Percentiles rank a stretch among this genome's conserved stretches.
phyloP scores from a whole-genome alignment of 2,329 filamentous ascomycete genomes.

The Phialophora chinensis region DNA sequence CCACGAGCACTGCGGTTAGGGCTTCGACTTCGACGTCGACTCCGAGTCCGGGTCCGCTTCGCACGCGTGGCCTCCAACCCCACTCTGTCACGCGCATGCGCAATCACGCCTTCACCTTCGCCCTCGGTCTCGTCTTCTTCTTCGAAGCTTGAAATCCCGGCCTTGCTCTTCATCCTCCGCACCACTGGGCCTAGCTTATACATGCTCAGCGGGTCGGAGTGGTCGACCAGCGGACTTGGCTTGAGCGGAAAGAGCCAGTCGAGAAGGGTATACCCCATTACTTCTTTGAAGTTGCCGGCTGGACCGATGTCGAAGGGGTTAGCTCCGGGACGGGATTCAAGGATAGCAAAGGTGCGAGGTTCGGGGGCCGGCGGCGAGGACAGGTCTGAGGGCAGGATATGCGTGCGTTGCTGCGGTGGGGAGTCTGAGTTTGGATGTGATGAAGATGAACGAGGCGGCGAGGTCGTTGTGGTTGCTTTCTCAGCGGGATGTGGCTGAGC shows the following conservation, averaged over 20 bases:
- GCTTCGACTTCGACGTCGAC: neutral
- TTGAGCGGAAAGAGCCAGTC: conserved; percentile 84
- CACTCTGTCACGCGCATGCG: neutral
- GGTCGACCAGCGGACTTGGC: conserved; percentile 74
- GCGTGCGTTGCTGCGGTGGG: neutral
- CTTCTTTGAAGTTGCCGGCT: conserved; percentile 72
- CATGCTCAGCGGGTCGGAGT: conserved; percentile 69
- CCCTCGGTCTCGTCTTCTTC: neutral
- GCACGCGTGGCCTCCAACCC: neutral
- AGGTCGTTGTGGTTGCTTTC: neutral
- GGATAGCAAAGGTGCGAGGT: conserved; percentile 75
- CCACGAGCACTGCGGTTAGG: no score
- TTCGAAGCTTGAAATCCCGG: neutral
- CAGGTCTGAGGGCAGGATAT: neutral
- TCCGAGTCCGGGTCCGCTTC: neutral
- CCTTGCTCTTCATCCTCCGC: conserved; percentile 56
- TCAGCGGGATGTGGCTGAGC: conserved; percentile 1
- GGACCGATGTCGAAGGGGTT: conserved; percentile 84
- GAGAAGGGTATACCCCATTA: conserved; percentile 74
- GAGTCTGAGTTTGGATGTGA: neutral
- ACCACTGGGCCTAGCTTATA: conserved; percentile 71
- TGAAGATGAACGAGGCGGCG: conserved; percentile 5
- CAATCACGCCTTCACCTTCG: neutral
- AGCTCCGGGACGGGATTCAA: conserved; percentile 73
- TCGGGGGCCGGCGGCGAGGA: conserved; percentile 48